These are phyloP conservation scores for Orbilia oligospora DNA, from an alignment of 2,329 filamentous ascomycete species.

Conservation along the genomic window DNA sequence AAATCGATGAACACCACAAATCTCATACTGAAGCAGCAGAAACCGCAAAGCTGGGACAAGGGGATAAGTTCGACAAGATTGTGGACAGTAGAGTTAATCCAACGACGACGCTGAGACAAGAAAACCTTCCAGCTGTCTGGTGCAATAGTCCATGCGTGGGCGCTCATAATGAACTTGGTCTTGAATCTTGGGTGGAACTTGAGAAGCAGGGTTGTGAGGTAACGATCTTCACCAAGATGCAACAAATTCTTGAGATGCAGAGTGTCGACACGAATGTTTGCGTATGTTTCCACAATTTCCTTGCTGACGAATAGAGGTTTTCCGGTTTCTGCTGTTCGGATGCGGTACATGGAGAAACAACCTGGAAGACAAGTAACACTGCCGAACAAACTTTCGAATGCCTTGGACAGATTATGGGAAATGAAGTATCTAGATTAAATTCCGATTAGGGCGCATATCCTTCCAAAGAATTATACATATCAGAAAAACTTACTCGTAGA, in stretches of 20 bases:
- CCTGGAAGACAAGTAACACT: conserved; percentile 97
- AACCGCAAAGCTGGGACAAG: conserved; percentile 93
- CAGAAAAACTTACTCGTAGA: conserved; percentile 80
- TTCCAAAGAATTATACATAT: neutral
- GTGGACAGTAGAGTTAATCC: conserved; percentile 99
- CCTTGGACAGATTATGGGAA: conserved; percentile 95
- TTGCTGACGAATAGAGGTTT: conserved; percentile 97
- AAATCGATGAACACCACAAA: conserved; percentile 97
- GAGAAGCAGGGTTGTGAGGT: conserved; percentile 91
- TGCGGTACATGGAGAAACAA: conserved; percentile 99
- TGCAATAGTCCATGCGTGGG: conserved; percentile 96
- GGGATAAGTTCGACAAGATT: conserved; percentile 97
- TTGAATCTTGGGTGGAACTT: conserved; percentile 95
- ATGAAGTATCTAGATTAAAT: conserved; percentile 81
- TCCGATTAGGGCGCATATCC: conserved; percentile 30
- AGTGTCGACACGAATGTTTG: conserved; percentile 95
- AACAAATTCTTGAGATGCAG: conserved; percentile 99
- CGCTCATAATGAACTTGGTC: conserved; percentile 95
- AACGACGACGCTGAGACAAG: conserved; percentile 96
- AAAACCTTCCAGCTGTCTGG: conserved; percentile 95
- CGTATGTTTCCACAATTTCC: conserved; percentile 88
- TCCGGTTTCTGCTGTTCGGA: conserved; percentile 91
- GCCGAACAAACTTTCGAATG: conserved; percentile 96
- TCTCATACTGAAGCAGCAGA: conserved; percentile 99
- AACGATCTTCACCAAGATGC: conserved; percentile 97